Conservation (phyloP, 2,329 filamentous ascomycete species). For the Alternaria viburni region DNA sequence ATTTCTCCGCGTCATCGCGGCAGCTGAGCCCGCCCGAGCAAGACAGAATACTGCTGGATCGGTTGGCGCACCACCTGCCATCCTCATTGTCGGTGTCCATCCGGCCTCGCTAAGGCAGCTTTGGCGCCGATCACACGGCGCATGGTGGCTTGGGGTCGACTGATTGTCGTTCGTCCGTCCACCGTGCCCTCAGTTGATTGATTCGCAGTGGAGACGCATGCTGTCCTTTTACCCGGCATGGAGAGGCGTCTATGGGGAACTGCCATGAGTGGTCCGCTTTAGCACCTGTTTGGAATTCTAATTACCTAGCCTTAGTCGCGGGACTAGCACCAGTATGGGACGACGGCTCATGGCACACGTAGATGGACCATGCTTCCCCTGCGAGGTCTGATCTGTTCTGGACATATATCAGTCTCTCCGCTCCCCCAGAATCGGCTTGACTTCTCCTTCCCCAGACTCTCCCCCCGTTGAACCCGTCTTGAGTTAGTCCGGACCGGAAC, state of each 20-base stretch:
- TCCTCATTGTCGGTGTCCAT: conserved; percentile 34
- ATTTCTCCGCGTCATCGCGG: conserved; percentile 26
- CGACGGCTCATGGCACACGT: conserved; percentile 42
- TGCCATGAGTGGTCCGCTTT: conserved; percentile 37
- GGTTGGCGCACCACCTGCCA: conserved; percentile 27
- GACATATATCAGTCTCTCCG: conserved; percentile 40
- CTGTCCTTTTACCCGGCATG: conserved; percentile 45
- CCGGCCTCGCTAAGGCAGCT: conserved; percentile 35
- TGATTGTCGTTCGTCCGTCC: conserved; percentile 30
- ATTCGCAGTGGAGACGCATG: conserved; percentile 28
- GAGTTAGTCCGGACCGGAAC: neutral
- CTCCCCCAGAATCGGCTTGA: conserved; percentile 34
- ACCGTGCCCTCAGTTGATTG: conserved; percentile 28
- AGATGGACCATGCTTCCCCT: conserved; percentile 33
- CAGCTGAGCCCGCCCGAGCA: conserved; percentile 18
- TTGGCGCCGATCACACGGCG: conserved; percentile 37
- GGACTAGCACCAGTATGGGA: conserved; percentile 28
- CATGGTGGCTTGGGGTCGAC: conserved; percentile 25
- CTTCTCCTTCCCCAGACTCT: conserved; percentile 33
- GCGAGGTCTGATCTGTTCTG: conserved; percentile 26
- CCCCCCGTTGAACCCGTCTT: neutral
- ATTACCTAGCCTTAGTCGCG: conserved; percentile 32
- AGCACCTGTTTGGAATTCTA: conserved; percentile 36
- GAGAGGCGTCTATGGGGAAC: conserved; percentile 36
- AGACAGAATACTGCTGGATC: conserved; percentile 9